Base-by-base conservation (phyloP, 2,329 filamentous ascomycete genomes). In the Parafenestella ontariensis region DNA sequence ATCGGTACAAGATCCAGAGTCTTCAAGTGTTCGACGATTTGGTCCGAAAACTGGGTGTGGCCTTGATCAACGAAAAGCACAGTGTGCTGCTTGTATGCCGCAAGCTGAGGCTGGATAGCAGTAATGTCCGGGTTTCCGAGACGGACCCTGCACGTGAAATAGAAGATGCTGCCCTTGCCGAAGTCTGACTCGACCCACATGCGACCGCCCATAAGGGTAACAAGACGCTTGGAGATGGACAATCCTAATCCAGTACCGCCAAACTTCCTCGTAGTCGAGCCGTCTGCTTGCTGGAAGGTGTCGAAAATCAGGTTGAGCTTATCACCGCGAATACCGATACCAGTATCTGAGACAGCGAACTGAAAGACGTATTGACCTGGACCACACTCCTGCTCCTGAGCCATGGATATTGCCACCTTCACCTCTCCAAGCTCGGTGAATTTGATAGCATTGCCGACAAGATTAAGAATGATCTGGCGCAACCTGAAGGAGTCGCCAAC, bases 381-480 rank as follows among this genome's bases (percentile, higher is more conserved):
- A 11, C 83, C 83, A 67, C 86, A 89, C 37, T 87, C 82, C 43
- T 88, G 84, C 43, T 87, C 83, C 58, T 86, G 82, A 26, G 90
- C 82, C 77, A 87, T 83, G 69, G 88, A 87, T 66, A 98, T 97
- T n/a, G 90, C 92, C 48, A 98, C 86, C 75, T 93, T 96, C 68
- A 99, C 95, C 75, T 96, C 92, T 58, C 95, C 95, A 68, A 96
- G 89, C 76, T 98, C 94, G 3, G 95, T 98, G 76, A 99, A 99
- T 74, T 99, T 99, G 82, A 99, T 97, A 50, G 95, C 94, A 70
- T 99, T 99, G 71, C 95, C 95, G 49, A 98, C 94, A 52, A 99
- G 82, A 77, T 99, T 99, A 52, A 98, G 85, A 59, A 98, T 97
- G 67, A 99, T 96, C 78, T 99, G 95, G 59, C 94, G 88, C 52